Evolutionary conservation across 2,329 filamentous ascomycete genomes (phyloP).

Genomic region (Pestalotiopsis sp.): DNA sequence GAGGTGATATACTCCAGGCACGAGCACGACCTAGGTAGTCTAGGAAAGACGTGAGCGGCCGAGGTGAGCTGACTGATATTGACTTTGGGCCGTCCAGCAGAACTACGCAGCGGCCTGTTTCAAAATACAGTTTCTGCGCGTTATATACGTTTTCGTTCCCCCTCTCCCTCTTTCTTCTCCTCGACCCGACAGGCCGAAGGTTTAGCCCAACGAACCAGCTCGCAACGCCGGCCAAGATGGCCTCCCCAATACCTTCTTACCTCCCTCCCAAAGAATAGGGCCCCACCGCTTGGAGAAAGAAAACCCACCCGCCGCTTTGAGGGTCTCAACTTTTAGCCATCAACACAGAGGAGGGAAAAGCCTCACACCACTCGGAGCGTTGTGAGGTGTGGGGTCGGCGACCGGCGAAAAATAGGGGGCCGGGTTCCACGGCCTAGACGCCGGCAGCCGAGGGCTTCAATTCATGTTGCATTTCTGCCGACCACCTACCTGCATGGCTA

Average conservation of each 20-base stretch:
- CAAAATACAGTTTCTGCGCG: constrained; percentile 3
- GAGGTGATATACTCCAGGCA: background rate
- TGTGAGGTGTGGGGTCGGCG: constrained; percentile 1
- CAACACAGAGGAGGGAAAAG: background rate
- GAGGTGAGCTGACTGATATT: background rate
- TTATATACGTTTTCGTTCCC: background rate
- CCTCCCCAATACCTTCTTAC: background rate
- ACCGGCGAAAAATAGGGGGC: background rate
- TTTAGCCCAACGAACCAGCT: background rate
- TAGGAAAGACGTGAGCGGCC: background rate
- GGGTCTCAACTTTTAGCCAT: background rate
- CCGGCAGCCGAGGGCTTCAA: constrained; percentile 2
- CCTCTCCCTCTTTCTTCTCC: background rate
- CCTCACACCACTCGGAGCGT: constrained; percentile 7
- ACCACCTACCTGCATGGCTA: too few relatives aligned
- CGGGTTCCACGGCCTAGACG: constrained; percentile 7
- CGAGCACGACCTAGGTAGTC: background rate
- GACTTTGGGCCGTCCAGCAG: background rate
- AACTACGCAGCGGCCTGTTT: background rate
- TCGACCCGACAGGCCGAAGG: background rate
- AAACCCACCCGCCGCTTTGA: constrained; percentile 3
- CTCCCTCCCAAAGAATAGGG: background rate
- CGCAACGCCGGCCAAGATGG: background rate
- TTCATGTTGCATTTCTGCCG: background rate
- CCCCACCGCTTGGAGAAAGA: background rate